These are phyloP conservation scores for Monilinia polystroma DNA, from an alignment of 2,329 filamentous ascomycete genomes.

Conservation along the genomic window DNA sequence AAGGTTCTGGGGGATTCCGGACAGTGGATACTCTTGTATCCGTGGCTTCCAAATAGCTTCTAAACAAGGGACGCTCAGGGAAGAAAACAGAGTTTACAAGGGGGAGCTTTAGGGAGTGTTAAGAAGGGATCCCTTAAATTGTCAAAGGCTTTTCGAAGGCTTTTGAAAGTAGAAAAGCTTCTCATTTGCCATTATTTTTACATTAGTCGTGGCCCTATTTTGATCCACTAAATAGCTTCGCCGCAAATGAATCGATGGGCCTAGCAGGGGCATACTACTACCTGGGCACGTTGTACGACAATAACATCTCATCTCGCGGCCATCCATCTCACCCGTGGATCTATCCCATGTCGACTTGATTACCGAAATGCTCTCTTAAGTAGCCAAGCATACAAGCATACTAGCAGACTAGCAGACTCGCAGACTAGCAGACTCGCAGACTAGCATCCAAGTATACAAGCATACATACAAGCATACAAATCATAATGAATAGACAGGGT, in stretches of 20 bases:
- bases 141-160: slow-evolving; percentile 5
- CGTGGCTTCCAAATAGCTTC: slow-evolving; percentile 10
- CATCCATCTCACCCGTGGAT: slow-evolving; percentile 17
- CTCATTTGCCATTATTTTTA: slow-evolving; percentile 23
- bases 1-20: slow-evolving; percentile 23
- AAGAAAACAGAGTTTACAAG: slow-evolving; percentile 5
- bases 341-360: slow-evolving; percentile 12
- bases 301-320: slow-evolving; percentile 19
- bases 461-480: too few relatives aligned
- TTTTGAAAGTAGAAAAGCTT: slow-evolving; percentile 11
- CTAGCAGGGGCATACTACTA: slow-evolving; percentile 6
- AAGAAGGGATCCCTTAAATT: slow-evolving; percentile 10
- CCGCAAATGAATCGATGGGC: slow-evolving; percentile 16
- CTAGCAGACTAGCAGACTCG: not conserved
- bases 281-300: slow-evolving; percentile 17
- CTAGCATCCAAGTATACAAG: too few relatives aligned
- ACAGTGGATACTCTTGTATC: slow-evolving; percentile 18
- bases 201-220: slow-evolving; percentile 15
- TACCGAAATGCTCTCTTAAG: slow-evolving; percentile 12
- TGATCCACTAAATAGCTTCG: slow-evolving; percentile 15
- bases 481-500: slow-evolving; percentile 2
- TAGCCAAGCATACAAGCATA: not conserved
- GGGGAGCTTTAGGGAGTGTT: slow-evolving; percentile 4
- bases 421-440: not conserved
- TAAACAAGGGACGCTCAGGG: not conserved